Evolutionary conservation across 768 basidiomycete species (phyloP).

Genomic region (Lyophyllum atratum): DNA sequence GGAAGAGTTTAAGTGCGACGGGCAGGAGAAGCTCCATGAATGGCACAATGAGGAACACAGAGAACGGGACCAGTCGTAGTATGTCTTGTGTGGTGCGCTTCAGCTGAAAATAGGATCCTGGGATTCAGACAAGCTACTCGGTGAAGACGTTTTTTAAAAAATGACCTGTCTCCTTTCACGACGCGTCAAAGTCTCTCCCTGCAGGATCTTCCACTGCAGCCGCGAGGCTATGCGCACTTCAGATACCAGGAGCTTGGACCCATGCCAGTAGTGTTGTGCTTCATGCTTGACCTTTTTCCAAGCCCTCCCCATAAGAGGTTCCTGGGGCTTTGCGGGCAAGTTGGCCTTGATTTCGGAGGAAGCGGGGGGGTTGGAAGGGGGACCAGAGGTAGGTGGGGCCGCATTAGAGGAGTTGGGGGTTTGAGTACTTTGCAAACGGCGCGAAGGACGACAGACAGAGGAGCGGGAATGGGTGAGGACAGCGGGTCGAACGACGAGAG

Average conservation of each 20-base stretch:
- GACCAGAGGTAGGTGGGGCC: slow-evolving; percentile 12
- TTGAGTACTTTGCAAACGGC: slow-evolving; percentile 34
- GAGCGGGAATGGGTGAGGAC: slow-evolving; percentile 20
- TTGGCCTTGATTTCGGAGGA: slow-evolving; percentile 46
- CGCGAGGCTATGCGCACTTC: slow-evolving; percentile 90
- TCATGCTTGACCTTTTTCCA: slow-evolving; percentile 98
- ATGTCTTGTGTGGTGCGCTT: slow-evolving; percentile 93
- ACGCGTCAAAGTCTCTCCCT: slow-evolving; percentile 88
- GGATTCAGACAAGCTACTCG: neutral
- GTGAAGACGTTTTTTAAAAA: slow-evolving; percentile 13
- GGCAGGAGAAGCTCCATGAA: slow-evolving; percentile 98
- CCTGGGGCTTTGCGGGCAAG: slow-evolving; percentile 48
- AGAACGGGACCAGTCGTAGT: slow-evolving; percentile 91
- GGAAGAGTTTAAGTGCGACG: slow-evolving; percentile 95
- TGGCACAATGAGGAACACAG: slow-evolving; percentile 92
- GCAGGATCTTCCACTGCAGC: slow-evolving; percentile 89
- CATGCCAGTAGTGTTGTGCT: slow-evolving; percentile 95
- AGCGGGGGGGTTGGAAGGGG: slow-evolving; percentile 23
- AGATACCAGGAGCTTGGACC: slow-evolving; percentile 89
- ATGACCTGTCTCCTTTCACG: slow-evolving; percentile 88
- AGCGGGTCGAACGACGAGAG: slow-evolving; percentile 5
- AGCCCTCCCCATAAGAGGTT: slow-evolving; percentile 56
- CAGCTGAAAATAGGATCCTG: slow-evolving; percentile 49
- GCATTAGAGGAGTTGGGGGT: slow-evolving; percentile 20
- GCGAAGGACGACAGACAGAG: slow-evolving; percentile 19